Conservation (phyloP, 306 rosid genomes). For the Cyamopsis tetragonoloba region DNA sequence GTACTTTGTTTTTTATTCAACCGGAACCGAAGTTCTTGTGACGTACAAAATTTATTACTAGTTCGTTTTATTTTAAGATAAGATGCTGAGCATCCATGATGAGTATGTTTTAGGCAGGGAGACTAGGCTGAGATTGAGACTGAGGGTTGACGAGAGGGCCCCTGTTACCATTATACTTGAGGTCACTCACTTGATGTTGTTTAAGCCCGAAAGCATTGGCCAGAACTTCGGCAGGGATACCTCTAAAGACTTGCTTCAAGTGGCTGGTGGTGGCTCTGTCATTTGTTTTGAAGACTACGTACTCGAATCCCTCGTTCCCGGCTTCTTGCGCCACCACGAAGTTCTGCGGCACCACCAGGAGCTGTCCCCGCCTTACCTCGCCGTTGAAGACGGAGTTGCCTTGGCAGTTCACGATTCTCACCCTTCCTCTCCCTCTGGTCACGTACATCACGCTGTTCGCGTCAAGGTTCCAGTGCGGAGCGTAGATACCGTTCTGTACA, state of each 20-base stretch:
- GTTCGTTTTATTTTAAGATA: too few species aligned
- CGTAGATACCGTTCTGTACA: conserved; percentile 50
- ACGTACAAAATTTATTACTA: too few species aligned
- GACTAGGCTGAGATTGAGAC: neutral
- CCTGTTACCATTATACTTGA: conserved; percentile 42
- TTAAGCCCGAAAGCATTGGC: conserved; percentile 42
- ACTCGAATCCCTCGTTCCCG: conserved; percentile 48
- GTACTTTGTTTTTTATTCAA: neutral
- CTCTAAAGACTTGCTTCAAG: conserved; percentile 29
- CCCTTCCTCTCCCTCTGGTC: conserved; percentile 44
- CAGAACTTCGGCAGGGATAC: conserved; percentile 42
- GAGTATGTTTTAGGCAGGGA: too few species aligned
- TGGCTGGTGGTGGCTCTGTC: conserved; percentile 42
- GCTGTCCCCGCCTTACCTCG: conserved; percentile 37
- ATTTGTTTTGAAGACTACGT: conserved; percentile 54
- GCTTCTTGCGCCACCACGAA: conserved; percentile 45
- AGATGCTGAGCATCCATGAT: too few species aligned
- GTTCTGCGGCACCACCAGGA: conserved; percentile 61
- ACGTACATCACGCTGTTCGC: conserved; percentile 48
- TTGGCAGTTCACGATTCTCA: conserved; percentile 46
- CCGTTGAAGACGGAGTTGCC: conserved; percentile 46
- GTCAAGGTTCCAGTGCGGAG: conserved; percentile 57
- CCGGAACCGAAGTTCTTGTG: neutral
- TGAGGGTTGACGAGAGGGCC: conserved; percentile 26
- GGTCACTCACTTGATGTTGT: conserved; percentile 6